Evolutionary conservation across 2,329 filamentous ascomycete species (phyloP).

Genomic region (Cytospora chrysosperma): DNA sequence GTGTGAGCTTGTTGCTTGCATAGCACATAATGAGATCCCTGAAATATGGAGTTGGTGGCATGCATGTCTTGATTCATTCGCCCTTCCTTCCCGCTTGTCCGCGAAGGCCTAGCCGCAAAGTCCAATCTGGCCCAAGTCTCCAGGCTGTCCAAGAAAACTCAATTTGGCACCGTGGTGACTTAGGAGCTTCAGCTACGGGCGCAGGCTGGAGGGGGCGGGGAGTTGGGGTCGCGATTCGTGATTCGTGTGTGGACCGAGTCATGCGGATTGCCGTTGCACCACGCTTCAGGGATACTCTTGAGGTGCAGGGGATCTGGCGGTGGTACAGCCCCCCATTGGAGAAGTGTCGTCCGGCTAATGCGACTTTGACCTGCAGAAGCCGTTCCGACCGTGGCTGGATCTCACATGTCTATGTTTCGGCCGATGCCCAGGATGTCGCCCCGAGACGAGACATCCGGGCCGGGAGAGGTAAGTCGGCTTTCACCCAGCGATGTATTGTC

Average conservation of each 20-base stretch:
- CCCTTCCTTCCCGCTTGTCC: slow-evolving; percentile 1
- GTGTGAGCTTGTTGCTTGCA: slow-evolving; percentile 6
- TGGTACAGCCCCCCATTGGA: slow-evolving; percentile 28
- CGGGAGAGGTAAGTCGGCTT: slow-evolving; percentile 41
- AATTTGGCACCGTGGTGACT: background rate
- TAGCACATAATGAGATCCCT: background rate
- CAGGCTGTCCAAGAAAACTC: slow-evolving; percentile 3
- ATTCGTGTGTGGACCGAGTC: slow-evolving; percentile 19
- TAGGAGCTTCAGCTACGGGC: background rate
- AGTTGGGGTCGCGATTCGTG: background rate
- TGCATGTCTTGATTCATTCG: slow-evolving; percentile 2
- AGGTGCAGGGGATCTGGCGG: slow-evolving; percentile 22
- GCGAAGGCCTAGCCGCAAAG: slow-evolving; percentile 1
- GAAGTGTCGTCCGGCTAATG: slow-evolving; percentile 35
- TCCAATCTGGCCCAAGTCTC: background rate
- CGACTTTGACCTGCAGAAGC: slow-evolving; percentile 45
- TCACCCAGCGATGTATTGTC: background rate
- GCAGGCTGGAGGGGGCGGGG: background rate
- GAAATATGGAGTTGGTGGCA: slow-evolving; percentile 4
- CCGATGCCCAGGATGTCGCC: slow-evolving; percentile 65
- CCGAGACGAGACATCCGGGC: slow-evolving; percentile 49
- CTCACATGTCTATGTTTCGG: slow-evolving; percentile 93
- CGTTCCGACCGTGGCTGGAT: slow-evolving; percentile 86
- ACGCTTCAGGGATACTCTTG: slow-evolving; percentile 8
- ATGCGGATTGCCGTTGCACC: slow-evolving; percentile 20